Base-by-base conservation (phyloP, 164 flowering plant genomes). In the Vitis rupestris region DNA sequence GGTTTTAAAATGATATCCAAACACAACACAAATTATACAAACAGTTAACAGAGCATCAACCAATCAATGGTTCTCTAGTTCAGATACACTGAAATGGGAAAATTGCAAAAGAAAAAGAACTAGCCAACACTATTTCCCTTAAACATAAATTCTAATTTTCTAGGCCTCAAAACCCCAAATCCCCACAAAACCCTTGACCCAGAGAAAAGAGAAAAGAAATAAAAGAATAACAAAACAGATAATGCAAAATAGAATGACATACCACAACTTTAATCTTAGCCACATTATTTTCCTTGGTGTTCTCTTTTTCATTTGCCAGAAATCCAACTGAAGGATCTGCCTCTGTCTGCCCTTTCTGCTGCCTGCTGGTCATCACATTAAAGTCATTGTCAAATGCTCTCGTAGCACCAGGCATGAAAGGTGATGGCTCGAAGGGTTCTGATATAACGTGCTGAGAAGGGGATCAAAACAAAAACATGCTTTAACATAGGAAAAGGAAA, bases 221-320 rank as follows among this genome's bases (percentile, higher is more conserved):
- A 69, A 11, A 59, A 31, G 52, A 50, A n/a, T 3, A 37, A 19
- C 10, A 54, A 44, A 16, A 63, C 7, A 19, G 58, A 11, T 14
- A 44, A n/a, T n/a, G 58, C 12, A 12, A 37, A 8, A 6, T 51
- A 17, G 66, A 23, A n/a, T 49, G 70, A 75, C 91, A 75, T 85
- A 95, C 98, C 93, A 95, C 97, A 72, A 95, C 97, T 93, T 87
- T 90, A 54, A 93, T 91, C 80, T 95, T 95, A 17, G 98, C 98
- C 70, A 95, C 84, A 78, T 86, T 93, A 76, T 78, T 87, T 70
- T 93, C 96, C 82, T 81, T 91, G 74, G 37, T 78, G 69, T 13
- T 78, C 72, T 90, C 97, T 64, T 85, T 91, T 53, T 89, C 97
- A 76, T 59, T 83, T 9, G 75, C 51, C 57, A 83, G 77, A 13